Percentiles rank a stretch among this genome's conserved stretches.
Evolutionary conservation across 2,329 filamentous ascomycete species (phyloP).

Genomic region (Fusarium pilosicola): DNA sequence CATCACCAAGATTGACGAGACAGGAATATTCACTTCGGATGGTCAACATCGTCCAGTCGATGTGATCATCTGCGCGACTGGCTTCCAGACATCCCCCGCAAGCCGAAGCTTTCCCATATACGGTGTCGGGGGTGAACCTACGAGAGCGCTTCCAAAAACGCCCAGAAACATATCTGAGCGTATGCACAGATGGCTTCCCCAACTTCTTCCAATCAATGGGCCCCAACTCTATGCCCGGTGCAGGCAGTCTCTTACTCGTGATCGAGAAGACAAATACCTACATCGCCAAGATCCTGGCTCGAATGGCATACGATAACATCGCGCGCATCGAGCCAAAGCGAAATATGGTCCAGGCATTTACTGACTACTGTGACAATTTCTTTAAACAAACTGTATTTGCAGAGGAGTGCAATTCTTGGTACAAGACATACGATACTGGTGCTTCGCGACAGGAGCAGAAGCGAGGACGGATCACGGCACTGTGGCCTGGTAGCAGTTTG

Average conservation of each 20-base stretch:
- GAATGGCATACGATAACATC: slow-evolving; percentile 14
- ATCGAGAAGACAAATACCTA: slow-evolving; percentile 16
- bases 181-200: slow-evolving; percentile 16
- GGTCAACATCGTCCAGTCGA: slow-evolving; percentile 1
- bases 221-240: slow-evolving; percentile 4
- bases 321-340: not conserved
- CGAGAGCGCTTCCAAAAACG: slow-evolving; percentile 14
- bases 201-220: slow-evolving; percentile 22
- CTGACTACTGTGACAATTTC: not conserved
- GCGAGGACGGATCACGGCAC: not conserved
- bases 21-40: not conserved
- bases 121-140: not conserved
- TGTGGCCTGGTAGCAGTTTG: slow-evolving; percentile 15
- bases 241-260: not conserved
- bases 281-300: slow-evolving; percentile 1
- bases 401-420: slow-evolving; percentile 22
- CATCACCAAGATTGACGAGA: not conserved
- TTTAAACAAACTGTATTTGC: slow-evolving; percentile 10
- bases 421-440: slow-evolving; percentile 8
- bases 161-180: slow-evolving; percentile 17
- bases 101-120: slow-evolving; percentile 17
- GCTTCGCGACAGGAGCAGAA: slow-evolving; percentile 10
- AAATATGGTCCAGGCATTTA: not conserved
- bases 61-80: slow-evolving; percentile 1
- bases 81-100: slow-evolving; percentile 13